phyloP scores from a whole-genome alignment of 495 filamentous ascomycete genomes.

The Penicillium paxilli region DNA sequence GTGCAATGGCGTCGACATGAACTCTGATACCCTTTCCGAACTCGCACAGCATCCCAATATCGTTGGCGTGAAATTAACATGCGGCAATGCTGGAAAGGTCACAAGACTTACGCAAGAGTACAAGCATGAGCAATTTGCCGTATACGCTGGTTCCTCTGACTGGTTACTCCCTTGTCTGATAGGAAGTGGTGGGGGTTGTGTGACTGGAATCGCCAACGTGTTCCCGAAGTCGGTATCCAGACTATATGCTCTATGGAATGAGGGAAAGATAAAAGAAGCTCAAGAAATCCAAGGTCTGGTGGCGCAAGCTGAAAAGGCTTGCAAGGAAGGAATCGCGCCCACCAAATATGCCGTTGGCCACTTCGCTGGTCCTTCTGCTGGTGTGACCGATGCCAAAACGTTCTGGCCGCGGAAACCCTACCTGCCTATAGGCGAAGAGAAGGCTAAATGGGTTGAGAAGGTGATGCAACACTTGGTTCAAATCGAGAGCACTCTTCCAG shows the following conservation, averaged over 20 bases:
- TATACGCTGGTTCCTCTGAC: slow-evolving; percentile 64
- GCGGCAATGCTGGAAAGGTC: slow-evolving; percentile 62
- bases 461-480: slow-evolving; percentile 25
- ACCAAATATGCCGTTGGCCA: slow-evolving; percentile 60
- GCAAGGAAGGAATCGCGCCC: slow-evolving; percentile 69
- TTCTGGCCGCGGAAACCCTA: slow-evolving; percentile 29
- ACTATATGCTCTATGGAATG: slow-evolving; percentile 61
- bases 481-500: slow-evolving; percentile 24
- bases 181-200: slow-evolving; percentile 59
- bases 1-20: slow-evolving; percentile 65
- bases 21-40: slow-evolving; percentile 53
- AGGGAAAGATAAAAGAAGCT: slow-evolving; percentile 62
- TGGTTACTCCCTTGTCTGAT: slow-evolving; percentile 54
- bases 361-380: slow-evolving; percentile 23
- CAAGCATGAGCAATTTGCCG: slow-evolving; percentile 51
- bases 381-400: slow-evolving; percentile 13
- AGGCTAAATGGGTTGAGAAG: slow-evolving; percentile 25
- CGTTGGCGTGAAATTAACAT: slow-evolving; percentile 67
- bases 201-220: slow-evolving; percentile 66
- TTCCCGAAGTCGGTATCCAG: slow-evolving; percentile 62
- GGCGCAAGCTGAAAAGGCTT: slow-evolving; percentile 75
- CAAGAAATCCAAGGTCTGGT: slow-evolving; percentile 69
- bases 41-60: slow-evolving; percentile 51
- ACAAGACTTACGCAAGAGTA: slow-evolving; percentile 51
- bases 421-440: slow-evolving; percentile 15